Evolutionary conservation across 495 filamentous ascomycete genomes (phyloP), one percentile per base, ranked within the genome.

Genomic region (Penicillium tannophilum): DNA sequence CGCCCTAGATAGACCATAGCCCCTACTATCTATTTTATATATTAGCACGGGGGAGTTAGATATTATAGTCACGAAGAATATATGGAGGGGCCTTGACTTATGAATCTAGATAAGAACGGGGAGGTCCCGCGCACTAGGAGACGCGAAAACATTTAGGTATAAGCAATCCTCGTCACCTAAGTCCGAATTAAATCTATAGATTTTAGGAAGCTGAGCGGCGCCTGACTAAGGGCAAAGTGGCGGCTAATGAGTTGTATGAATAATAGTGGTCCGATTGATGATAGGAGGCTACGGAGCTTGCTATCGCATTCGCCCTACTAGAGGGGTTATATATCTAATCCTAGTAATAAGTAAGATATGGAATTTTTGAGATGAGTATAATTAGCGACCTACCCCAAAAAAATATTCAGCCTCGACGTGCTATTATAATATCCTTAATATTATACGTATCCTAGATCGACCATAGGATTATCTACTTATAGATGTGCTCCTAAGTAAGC

Each of bases 71-170:
- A 26, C 20, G 20, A 24, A 4, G 20, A 28, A 53, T 16, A 17
- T 52, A 10, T 11, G 2, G 20, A 12, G 31, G 23, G 19, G 35
- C 8, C 2, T 53, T 17, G 14, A 52, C 59, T 56, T 49, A 61
- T 54, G 59, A n/a, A 61, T 61, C 59, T 54, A 61, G 5, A 61
- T 14, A 11, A 61, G 26, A 19, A 55, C 46, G 24, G 51, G 49
- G 20, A 54, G 19, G 30, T 50, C 55, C 26, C 33, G 17, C 4
- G 84, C 82, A 55, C 79, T 79, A 0, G 82, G 66, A 1, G 86
- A 85, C 3, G 86, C 79, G 72, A 82, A 90, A 5, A 91, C 79
- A 60, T 90, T 85, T 26, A 84, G 72, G 54, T 85, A 89, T 4
- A 92, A 78, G 61, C 89, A 92, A 60, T 92, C 88, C 64, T 92